These are phyloP conservation scores for Trichosporon asahii DNA, from an alignment of 1,284 basidiomycete species.

Conservation along the genomic window DNA sequence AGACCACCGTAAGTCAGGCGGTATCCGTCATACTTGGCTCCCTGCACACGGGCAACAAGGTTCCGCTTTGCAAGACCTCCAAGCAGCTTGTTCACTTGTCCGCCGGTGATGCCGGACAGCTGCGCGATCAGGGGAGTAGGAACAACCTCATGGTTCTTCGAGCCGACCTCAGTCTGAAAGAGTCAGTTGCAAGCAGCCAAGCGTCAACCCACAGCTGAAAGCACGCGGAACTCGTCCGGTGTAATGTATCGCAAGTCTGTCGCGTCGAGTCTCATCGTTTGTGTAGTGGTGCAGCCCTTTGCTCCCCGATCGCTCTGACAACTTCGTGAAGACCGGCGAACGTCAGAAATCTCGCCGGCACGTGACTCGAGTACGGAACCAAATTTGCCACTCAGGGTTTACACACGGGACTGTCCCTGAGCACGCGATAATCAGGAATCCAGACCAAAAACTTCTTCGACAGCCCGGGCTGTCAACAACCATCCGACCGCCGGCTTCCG, in stretches of 20 bases:
- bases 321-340: neutral
- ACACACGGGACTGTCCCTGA: neutral
- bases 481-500: neutral
- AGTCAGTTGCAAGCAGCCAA: neutral
- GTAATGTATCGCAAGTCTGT: constrained; percentile 92
- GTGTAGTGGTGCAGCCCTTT: neutral
- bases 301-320: neutral
- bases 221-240: constrained; percentile 87
- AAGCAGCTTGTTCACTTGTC: constrained; percentile 89
- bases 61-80: constrained; percentile 87
- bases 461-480: neutral
- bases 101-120: constrained; percentile 83
- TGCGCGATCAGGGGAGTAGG: constrained; percentile 84
- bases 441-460: neutral
- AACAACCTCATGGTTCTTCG: constrained; percentile 95
- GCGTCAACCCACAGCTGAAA: constrained; percentile 70
- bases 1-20: constrained; percentile 96
- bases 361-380: neutral
- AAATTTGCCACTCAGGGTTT: constrained; percentile 2
- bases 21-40: constrained; percentile 95
- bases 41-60: constrained; percentile 83
- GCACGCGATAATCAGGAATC: constrained; percentile 4
- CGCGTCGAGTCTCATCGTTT: constrained; percentile 83
- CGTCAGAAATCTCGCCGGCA: neutral
- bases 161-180: constrained; percentile 89